Percentiles rank a stretch among this genome's conserved stretches.
Conservation (phyloP, 352 stramenopile genomes). For the Thalassiosira ordinaria region DNA sequence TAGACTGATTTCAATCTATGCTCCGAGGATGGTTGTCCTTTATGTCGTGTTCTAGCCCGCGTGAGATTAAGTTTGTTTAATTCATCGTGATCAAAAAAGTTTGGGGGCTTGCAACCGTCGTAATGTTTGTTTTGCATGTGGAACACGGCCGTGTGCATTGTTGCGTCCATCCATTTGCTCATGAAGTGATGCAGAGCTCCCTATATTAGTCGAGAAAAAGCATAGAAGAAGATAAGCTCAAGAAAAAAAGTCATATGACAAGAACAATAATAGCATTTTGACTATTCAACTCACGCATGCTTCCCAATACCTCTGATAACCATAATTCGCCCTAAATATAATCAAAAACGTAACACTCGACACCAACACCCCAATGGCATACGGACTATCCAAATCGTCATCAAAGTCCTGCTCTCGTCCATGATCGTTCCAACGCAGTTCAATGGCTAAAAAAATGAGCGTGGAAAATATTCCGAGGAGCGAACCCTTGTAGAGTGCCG, state of each 20-base stretch:
- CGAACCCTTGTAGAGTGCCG: conserved; percentile 56
- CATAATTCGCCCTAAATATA: conserved; percentile 60
- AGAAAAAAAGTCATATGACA: too few relatives aligned
- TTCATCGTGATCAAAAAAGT: conserved; percentile 47
- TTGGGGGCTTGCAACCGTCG: conserved; percentile 14
- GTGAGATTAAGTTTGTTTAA: conserved; percentile 50
- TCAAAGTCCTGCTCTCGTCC: neutral
- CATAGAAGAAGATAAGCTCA: too few relatives aligned
- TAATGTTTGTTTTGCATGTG: conserved; percentile 53
- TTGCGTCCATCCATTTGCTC: conserved; percentile 53
- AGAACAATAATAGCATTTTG: too few relatives aligned
- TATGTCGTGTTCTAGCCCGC: conserved; percentile 13
- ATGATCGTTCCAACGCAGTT: conserved; percentile 33
- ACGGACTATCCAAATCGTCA: conserved; percentile 50
- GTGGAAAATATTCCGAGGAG: conserved; percentile 49
- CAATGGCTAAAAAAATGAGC: conserved; percentile 48
- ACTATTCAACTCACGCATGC: conserved; percentile 8
- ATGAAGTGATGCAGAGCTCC: conserved; percentile 38
- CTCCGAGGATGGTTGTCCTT: neutral
- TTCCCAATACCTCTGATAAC: conserved; percentile 60
- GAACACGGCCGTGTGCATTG: conserved; percentile 45
- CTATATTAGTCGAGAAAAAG: neutral
- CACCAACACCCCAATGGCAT: conserved; percentile 51
- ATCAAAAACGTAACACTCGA: conserved; percentile 54
- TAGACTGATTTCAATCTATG: conserved; percentile 18